A percentile compares a stretch with the other conserved stretches of the same genome.
phyloP scores from a whole-genome alignment of 768 basidiomycete species.

The Leucocoprinus sp. region DNA sequence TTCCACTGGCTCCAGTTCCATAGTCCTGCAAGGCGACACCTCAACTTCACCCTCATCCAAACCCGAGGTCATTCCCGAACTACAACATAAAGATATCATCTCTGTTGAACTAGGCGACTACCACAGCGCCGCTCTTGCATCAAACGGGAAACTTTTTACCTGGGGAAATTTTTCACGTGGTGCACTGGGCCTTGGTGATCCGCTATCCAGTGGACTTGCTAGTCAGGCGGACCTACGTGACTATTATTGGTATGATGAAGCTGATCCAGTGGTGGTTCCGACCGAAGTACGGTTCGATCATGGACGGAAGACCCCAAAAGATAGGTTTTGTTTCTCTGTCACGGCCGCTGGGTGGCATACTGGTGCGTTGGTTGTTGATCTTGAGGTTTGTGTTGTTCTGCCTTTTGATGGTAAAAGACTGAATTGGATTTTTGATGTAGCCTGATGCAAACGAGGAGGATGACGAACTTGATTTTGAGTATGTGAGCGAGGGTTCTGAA shows the following conservation, averaged over 20 bases:
- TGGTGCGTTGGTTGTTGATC: constrained; percentile 80
- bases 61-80: constrained; percentile 59
- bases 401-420: constrained; percentile 7
- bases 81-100: constrained; percentile 76
- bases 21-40: constrained; percentile 64
- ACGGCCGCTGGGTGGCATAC: constrained; percentile 89
- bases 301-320: constrained; percentile 35
- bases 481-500: too few species aligned
- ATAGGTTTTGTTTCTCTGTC: constrained; percentile 71
- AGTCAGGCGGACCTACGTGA: too few species aligned
- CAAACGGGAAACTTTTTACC: constrained; percentile 65
- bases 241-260: constrained; percentile 28
- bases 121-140: constrained; percentile 81
- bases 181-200: constrained; percentile 83
- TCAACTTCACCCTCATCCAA: constrained; percentile 31
- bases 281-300: constrained; percentile 69
- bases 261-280: constrained; percentile 43
- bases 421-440: constrained; percentile 16
- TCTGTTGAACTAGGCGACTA: constrained; percentile 90
- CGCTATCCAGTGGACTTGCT: too few species aligned
- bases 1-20: constrained; percentile 60
- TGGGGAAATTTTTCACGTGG: constrained; percentile 77
- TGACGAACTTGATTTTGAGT: constrained; percentile 18
- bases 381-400: constrained; percentile 44
- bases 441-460: constrained; percentile 29